These are phyloP conservation scores for Letharia columbiana DNA, from an alignment of 495 filamentous ascomycete species.

Conservation along the genomic window DNA sequence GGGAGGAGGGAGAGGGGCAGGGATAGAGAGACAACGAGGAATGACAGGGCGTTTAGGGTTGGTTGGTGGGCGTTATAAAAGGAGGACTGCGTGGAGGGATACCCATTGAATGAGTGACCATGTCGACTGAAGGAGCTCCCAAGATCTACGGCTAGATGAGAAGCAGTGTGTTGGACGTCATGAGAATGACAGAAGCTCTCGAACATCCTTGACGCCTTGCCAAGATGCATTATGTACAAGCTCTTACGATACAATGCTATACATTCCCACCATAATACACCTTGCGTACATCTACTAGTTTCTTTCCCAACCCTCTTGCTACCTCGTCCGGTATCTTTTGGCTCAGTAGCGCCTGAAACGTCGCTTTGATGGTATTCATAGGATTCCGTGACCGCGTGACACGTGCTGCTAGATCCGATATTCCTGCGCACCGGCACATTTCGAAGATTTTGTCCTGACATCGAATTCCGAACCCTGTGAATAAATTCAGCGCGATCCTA, in stretches of 20 bases:
- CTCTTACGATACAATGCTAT: constrained; percentile 11
- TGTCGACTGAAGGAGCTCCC: background rate
- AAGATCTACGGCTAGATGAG: background rate
- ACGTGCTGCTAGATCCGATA: constrained; percentile 73
- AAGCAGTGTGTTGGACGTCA: background rate
- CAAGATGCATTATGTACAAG: constrained; percentile 11
- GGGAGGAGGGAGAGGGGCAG: constrained; percentile 31
- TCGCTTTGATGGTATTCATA: constrained; percentile 94
- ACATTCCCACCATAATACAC: constrained; percentile 88
- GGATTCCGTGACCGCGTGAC: constrained; percentile 76
- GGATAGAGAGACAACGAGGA: background rate
- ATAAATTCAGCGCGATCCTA: background rate
- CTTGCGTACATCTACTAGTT: constrained; percentile 90
- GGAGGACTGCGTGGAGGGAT: constrained; percentile 2
- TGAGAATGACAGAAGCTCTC: background rate
- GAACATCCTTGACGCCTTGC: background rate
- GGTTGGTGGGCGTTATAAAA: background rate
- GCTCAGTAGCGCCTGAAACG: constrained; percentile 67
- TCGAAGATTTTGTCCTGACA: constrained; percentile 87
- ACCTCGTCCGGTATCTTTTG: constrained; percentile 84
- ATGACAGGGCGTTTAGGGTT: background rate
- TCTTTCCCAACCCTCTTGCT: constrained; percentile 77
- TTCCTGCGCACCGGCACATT: constrained; percentile 74
- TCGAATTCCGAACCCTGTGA: constrained; percentile 81
- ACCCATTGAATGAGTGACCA: constrained; percentile 1